These are phyloP conservation scores for Boletus patriciae DNA, from an alignment of 768 basidiomycete species.

Conservation along the genomic window DNA sequence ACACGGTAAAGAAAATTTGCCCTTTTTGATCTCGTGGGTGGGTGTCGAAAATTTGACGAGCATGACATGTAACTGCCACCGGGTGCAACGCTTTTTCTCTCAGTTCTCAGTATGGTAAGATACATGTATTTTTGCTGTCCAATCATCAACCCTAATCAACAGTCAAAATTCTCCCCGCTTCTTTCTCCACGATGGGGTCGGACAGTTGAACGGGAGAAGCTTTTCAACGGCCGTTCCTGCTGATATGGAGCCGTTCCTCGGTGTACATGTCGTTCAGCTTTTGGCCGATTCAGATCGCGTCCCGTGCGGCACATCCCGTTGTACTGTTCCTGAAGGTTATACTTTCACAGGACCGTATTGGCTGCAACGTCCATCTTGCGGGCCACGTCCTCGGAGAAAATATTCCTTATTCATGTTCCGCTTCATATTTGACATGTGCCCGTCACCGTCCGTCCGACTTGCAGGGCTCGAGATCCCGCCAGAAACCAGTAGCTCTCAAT, in stretches of 20 bases:
- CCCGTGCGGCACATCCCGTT: neutral
- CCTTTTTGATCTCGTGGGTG: neutral
- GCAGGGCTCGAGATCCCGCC: neutral
- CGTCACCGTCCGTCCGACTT: too few relatives aligned
- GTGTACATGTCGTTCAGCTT: neutral
- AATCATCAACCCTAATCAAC: neutral
- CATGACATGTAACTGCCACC: neutral
- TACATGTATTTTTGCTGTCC: neutral
- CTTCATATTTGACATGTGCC: too few relatives aligned
- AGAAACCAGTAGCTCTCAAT: too few relatives aligned
- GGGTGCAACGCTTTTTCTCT: neutral
- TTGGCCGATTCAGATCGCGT: neutral
- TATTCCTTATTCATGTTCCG: too few relatives aligned
- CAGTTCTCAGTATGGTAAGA: slow-evolving; percentile 3
- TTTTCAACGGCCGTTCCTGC: neutral
- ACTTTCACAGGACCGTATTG: too few relatives aligned
- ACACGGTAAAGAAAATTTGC: neutral
- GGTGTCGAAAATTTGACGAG: neutral
- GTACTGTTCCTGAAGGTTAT: too few relatives aligned
- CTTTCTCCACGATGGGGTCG: slow-evolving; percentile 18
- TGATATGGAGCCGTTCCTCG: neutral
- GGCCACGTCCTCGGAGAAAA: too few relatives aligned
- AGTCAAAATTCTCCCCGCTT: slow-evolving; percentile 3
- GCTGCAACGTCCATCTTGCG: too few relatives aligned
- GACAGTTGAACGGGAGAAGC: neutral